Evolutionary conservation across 2,329 filamentous ascomycete genomes (phyloP).

Genomic region (Colletotrichum sp.): DNA sequence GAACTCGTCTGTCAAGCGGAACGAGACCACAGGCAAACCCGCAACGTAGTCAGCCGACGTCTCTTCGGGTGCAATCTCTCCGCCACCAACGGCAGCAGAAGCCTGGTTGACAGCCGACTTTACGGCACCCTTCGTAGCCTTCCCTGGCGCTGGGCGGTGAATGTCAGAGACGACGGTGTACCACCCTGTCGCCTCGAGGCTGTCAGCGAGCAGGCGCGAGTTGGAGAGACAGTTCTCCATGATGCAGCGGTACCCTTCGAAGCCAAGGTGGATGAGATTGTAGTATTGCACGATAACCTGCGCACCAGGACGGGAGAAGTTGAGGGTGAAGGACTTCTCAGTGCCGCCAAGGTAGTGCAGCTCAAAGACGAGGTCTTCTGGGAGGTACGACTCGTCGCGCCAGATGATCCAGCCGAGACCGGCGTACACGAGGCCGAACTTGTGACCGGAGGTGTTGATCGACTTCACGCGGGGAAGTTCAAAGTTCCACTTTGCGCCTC

Average conservation of each 20-base stretch:
- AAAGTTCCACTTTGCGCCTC: conserved; percentile 66
- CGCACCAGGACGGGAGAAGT: conserved; percentile 74
- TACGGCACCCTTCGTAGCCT: neutral
- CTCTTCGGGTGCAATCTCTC: conserved; percentile 33
- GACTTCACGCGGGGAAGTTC: conserved; percentile 65
- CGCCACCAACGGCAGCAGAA: conserved; percentile 42
- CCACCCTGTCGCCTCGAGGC: conserved; percentile 70
- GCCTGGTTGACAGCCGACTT: conserved; percentile 29
- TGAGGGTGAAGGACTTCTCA: conserved; percentile 71
- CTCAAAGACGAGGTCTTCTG: conserved; percentile 73
- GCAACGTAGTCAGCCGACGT: conserved; percentile 66
- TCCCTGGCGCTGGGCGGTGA: conserved; percentile 57
- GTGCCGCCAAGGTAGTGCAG: conserved; percentile 75
- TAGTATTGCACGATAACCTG: conserved; percentile 77
- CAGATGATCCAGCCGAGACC: conserved; percentile 76
- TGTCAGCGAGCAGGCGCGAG: conserved; percentile 66
- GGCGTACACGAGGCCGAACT: conserved; percentile 68
- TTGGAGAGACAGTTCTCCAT: conserved; percentile 73
- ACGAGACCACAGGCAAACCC: conserved; percentile 72
- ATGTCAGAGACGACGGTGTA: conserved; percentile 70
- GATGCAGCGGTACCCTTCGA: conserved; percentile 65
- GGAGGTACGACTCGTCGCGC: conserved; percentile 68
- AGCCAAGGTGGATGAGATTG: conserved; percentile 74
- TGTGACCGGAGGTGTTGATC: conserved; percentile 70
- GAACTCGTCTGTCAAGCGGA: conserved; percentile 66